Evolutionary conservation across 192 early-diverging fungal genomes (phyloP).

Genomic region (Rhizophagus sp.): DNA sequence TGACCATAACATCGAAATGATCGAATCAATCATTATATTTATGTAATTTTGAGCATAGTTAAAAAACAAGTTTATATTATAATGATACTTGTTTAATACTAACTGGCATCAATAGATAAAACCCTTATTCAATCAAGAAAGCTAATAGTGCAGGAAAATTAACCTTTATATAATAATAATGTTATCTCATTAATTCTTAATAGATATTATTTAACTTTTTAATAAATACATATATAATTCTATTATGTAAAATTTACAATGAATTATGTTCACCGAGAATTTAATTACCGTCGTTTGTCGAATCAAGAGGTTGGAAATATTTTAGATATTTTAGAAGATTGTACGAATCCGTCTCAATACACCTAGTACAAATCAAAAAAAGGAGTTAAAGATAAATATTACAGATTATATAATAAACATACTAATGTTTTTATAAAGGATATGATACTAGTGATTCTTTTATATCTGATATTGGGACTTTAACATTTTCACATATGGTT

Average conservation of each 20-base stretch:
- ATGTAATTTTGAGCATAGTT: too few relatives aligned
- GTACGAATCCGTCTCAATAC: conserved; percentile 22
- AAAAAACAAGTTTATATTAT: too few relatives aligned
- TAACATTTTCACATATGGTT: conserved; percentile 48
- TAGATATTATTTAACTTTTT: too few relatives aligned
- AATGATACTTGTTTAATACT: too few relatives aligned
- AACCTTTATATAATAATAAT: too few relatives aligned
- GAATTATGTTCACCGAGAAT: not conserved
- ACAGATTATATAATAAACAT: not conserved
- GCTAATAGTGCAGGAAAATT: too few relatives aligned
- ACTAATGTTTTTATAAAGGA: conserved; percentile 14
- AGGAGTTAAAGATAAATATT: not conserved
- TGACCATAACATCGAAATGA: too few relatives aligned
- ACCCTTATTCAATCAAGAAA: too few relatives aligned
- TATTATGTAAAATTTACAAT: not conserved
- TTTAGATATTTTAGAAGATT: conserved; percentile 7
- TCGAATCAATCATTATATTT: too few relatives aligned
- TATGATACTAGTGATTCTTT: conserved; percentile 46
- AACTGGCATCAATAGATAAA: too few relatives aligned
- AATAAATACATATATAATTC: too few relatives aligned
- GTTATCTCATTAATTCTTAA: too few relatives aligned
- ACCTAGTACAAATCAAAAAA: conserved; percentile 24
- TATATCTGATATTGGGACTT: conserved; percentile 55
- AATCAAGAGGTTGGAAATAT: not conserved
- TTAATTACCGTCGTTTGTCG: not conserved